Base-by-base conservation (phyloP, 2,329 filamentous ascomycete species). In the Sclerotinia sclerotiorum region DNA sequence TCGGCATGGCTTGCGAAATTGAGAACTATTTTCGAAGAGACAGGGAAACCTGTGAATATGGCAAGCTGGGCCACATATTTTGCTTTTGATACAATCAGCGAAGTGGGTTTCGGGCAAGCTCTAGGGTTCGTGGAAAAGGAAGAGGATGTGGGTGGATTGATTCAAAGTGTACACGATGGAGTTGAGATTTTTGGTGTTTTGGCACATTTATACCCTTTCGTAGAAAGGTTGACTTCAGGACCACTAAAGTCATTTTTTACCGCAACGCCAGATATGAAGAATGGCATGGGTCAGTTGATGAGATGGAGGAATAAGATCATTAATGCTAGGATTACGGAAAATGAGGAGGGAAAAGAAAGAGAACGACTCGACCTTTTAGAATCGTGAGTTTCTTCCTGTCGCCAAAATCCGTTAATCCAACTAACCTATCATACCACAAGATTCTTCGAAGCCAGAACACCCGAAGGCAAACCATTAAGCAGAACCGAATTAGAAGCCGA, bases 61-160 rank as follows among this genome's bases (percentile, higher is more conserved):
- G 78, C 83, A 0, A 82, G 81, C 65, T 87, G 85, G 85, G 81
- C 83, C 61, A 81, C 84, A 32, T 69, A 61, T 15, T 29, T 67
- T 27, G 84, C 84, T 3, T 87, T 86, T 77, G 85, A 87, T 72
- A 82, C 86, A 49, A 84, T 87, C 67, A 82, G 81, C 29, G 83
- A 85, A 70, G 79, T 87, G 52, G 84, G 83, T 1, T 87, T 87
- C 72, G 84, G 85, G 5, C 82, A 80, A 5, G 81, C 85, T 2
- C 82, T 88, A 64, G 85, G 85, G 15, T 88, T 88, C 73, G 79
- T 87, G 19, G 79, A 83, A 67, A 79, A 81, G 65, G 84, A 80
- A 24, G 77, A 79, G 29, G 85, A 87, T 72, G 80, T 87, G 15
- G 82, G 80, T 44, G 83, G 83, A 17, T 78, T 87, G 15, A 86